Evolutionary conservation across 495 filamentous ascomycete species (phyloP).

Genomic region (Durotheca rogersii): DNA sequence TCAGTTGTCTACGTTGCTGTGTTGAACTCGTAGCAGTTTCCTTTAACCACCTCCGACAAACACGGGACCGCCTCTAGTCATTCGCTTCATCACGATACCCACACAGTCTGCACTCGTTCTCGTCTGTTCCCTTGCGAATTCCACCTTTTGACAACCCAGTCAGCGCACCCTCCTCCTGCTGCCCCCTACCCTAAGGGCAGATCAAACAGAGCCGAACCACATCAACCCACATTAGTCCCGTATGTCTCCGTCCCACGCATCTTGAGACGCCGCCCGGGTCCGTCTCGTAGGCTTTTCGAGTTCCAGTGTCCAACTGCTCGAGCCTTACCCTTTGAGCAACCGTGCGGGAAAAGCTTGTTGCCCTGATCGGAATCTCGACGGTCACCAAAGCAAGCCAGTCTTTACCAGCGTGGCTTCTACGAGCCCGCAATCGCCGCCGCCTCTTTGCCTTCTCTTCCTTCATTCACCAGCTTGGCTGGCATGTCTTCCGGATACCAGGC

Average conservation of each 20-base stretch:
- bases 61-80: slow-evolving; percentile 7
- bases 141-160: slow-evolving; percentile 24
- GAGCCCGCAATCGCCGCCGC: slow-evolving; percentile 22
- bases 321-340: background rate
- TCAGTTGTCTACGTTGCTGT: too few relatives aligned
- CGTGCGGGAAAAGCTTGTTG: slow-evolving; percentile 14
- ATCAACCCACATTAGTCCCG: slow-evolving; percentile 17
- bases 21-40: too few relatives aligned
- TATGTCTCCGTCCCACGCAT: slow-evolving; percentile 3
- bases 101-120: slow-evolving; percentile 2
- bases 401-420: slow-evolving; percentile 14
- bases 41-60: too few relatives aligned
- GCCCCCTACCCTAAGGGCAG: slow-evolving; percentile 19
- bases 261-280: slow-evolving; percentile 18
- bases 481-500: slow-evolving; percentile 16
- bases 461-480: slow-evolving; percentile 22
- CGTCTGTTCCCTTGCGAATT: slow-evolving; percentile 14
- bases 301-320: background rate
- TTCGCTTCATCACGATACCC: slow-evolving; percentile 14
- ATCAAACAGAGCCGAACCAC: slow-evolving; percentile 28
- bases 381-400: too few relatives aligned
- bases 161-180: slow-evolving; percentile 10
- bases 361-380: slow-evolving; percentile 3
- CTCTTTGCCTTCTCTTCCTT: slow-evolving; percentile 6
- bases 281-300: background rate